Evolutionary conservation across 2,329 filamentous ascomycete species (phyloP).

Genomic region (Trichoderma polysporum): DNA sequence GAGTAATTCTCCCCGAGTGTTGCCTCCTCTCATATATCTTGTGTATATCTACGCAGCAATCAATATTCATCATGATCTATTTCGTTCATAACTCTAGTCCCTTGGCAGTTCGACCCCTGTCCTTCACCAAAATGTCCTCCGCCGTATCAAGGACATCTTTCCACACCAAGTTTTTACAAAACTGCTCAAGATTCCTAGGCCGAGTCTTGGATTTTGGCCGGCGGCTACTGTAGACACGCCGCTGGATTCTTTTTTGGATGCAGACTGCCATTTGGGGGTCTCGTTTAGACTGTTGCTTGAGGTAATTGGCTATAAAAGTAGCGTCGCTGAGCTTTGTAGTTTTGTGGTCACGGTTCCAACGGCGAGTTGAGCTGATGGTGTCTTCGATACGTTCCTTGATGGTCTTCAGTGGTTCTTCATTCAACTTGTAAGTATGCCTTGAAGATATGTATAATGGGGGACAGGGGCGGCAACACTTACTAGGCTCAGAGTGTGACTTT

Average conservation of each 20-base stretch:
- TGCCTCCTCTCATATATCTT: background rate
- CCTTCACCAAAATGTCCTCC: slow-evolving; percentile 32
- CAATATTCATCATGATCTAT: background rate
- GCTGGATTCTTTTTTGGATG: slow-evolving; percentile 35
- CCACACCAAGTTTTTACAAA: slow-evolving; percentile 36
- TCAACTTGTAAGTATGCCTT: background rate
- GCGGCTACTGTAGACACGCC: slow-evolving; percentile 25
- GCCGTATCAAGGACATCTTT: slow-evolving; percentile 36
- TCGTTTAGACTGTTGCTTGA: slow-evolving; percentile 38
- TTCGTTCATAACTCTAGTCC: slow-evolving; percentile 21
- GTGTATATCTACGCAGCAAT: background rate
- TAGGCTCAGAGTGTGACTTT: background rate
- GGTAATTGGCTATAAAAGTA: slow-evolving; percentile 34
- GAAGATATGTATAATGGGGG: no score
- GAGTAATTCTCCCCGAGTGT: background rate
- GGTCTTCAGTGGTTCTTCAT: background rate
- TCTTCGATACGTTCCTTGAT: slow-evolving; percentile 35
- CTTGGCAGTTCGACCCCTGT: slow-evolving; percentile 26
- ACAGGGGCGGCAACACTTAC: background rate
- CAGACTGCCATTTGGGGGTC: slow-evolving; percentile 36
- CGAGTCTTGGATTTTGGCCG: slow-evolving; percentile 14
- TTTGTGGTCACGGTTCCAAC: slow-evolving; percentile 42
- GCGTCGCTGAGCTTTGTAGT: slow-evolving; percentile 33
- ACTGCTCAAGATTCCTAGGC: slow-evolving; percentile 34
- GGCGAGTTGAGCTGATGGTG: slow-evolving; percentile 38